A percentile compares a stretch with the other conserved stretches of the same genome.
phyloP scores from a whole-genome alignment of 495 filamentous ascomycete genomes.

The Penicillium antarcticum region DNA sequence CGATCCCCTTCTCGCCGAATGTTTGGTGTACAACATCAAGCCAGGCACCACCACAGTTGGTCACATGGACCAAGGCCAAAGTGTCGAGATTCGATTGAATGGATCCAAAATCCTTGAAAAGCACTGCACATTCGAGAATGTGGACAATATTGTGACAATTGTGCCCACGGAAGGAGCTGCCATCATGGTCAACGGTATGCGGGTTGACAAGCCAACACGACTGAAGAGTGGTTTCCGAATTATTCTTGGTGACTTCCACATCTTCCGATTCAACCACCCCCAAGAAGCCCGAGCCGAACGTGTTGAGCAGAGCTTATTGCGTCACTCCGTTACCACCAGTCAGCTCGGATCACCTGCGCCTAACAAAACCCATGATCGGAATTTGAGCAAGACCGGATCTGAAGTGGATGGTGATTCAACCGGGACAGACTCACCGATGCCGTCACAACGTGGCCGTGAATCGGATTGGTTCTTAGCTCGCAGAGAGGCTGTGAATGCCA shows the following conservation, averaged over 20 bases:
- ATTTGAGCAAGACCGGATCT: slow-evolving; percentile 66
- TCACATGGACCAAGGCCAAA: slow-evolving; percentile 77
- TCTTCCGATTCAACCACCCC: slow-evolving; percentile 98
- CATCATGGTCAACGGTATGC: slow-evolving; percentile 95
- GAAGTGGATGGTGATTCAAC: slow-evolving; percentile 68
- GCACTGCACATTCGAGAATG: slow-evolving; percentile 91
- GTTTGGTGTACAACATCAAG: slow-evolving; percentile 97
- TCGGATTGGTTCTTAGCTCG: slow-evolving; percentile 96
- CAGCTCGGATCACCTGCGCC: slow-evolving; percentile 72
- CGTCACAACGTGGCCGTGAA: slow-evolving; percentile 65
- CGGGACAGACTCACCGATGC: slow-evolving; percentile 76
- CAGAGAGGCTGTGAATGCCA: slow-evolving; percentile 84
- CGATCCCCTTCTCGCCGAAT: slow-evolving; percentile 92
- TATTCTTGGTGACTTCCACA: slow-evolving; percentile 97
- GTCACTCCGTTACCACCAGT: slow-evolving; percentile 82
- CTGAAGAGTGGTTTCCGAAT: slow-evolving; percentile 90
- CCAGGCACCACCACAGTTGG: slow-evolving; percentile 90
- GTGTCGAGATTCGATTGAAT: slow-evolving; percentile 87
- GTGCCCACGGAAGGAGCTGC: slow-evolving; percentile 85
- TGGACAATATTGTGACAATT: slow-evolving; percentile 85
- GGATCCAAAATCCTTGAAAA: slow-evolving; percentile 88
- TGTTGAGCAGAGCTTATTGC: slow-evolving; percentile 81
- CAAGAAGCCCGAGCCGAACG: slow-evolving; percentile 92
- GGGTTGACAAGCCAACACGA: slow-evolving; percentile 76
- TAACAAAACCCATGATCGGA: slow-evolving; percentile 71